Base-by-base conservation (phyloP, 2,329 filamentous ascomycete genomes). In the Nannizziopsis arthrosporioides region DNA sequence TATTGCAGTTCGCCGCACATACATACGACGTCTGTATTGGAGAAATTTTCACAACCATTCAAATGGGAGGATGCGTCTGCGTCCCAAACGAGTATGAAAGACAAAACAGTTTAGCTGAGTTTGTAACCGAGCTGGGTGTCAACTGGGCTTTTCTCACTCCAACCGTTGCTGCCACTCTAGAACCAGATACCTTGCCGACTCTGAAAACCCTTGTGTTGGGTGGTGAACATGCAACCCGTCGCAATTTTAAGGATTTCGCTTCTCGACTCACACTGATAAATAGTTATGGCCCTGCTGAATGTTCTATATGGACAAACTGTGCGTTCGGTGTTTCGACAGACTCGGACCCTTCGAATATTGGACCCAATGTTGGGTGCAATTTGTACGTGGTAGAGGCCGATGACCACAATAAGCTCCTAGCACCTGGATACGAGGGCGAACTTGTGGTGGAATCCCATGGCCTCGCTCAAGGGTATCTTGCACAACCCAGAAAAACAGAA, bases 381-480 rank as follows among this genome's bases (percentile, higher is more conserved):
- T 8, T 68, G 67, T 15, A 55, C 55, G n/a, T 55, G 63, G 7
- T 68, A 67, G 11, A 68, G 70, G 48, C 47, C 69, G 27, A 47
- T 65, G 10, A 48, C 7, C n/a, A 70, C 8, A 61, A 66, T 47
- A 63, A 66, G 0, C 63, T 65, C 0, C 59, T 59, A 6, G 31
- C 43, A 19, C 30, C 37, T 9, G 27, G 32, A 27, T 34, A 12
- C 15, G 31, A n/a, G 14, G 32, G 36, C 6, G 32, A 45, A 37
- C 10, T 45, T 0, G 69, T 80, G 2, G 73, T 82, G 30, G 77
- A 81, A 54, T 77, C 77, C 0, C 74, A 74, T 0, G 75, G 66
- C 30, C 61, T 71, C 5, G 67, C 65, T 0, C 60, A 62, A 32
- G 62, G 62, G 0, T 64, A 64, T 51, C 38, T 57, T 6, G 4